Base-by-base conservation (phyloP, 1,139 yeast species). In the Candida sp. region DNA sequence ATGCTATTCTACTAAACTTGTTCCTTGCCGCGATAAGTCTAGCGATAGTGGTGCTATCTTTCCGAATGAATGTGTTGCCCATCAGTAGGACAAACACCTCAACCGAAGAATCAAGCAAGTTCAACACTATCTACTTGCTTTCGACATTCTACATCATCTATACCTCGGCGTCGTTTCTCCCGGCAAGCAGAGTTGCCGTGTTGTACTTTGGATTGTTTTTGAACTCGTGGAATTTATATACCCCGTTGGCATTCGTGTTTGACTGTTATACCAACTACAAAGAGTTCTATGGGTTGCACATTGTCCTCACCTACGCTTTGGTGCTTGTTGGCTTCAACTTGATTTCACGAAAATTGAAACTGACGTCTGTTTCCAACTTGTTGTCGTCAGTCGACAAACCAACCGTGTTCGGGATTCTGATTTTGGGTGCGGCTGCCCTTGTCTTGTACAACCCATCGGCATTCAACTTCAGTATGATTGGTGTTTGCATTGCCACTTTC, bases 141-240 rank as follows among this genome's bases (percentile, higher is more conserved):
- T 40, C 35, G 4, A 23, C 44, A 23, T 30, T 46, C 22, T 50
- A 48, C 6, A 40, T 57, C 44, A 46, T 54, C 27, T 63, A 48
- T 47, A 51, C 56, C 34, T 59, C 62, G 25, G 50, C 68, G 1
- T 54, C 59, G 25, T 53, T 62, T 12, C 57, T 69, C 33, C 61
- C 70, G 1, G 52, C 64, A 6, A 58, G 58, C 41, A 54, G 75
- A 31, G 49, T 67, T 3, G 54, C 67, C 2, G 65, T 44, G 12
- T 48, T 71, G 9, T 58, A 56, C 31, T 55, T 72, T 33, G 73
- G 73, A 5, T 60, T 70, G 22, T 68, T 64, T 49, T 52, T 69
- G 51, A 65, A 69, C 52, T 65, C 59, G 12, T 61, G 63, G 57
- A 70, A 66, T 45, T 51, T 63, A 9, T 70, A 68, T 55, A 66